A percentile compares a stretch with the other conserved stretches of the same genome.
These are phyloP conservation scores for Claviceps sp. DNA, from an alignment of 2,329 filamentous ascomycete species.

Conservation along the genomic window DNA sequence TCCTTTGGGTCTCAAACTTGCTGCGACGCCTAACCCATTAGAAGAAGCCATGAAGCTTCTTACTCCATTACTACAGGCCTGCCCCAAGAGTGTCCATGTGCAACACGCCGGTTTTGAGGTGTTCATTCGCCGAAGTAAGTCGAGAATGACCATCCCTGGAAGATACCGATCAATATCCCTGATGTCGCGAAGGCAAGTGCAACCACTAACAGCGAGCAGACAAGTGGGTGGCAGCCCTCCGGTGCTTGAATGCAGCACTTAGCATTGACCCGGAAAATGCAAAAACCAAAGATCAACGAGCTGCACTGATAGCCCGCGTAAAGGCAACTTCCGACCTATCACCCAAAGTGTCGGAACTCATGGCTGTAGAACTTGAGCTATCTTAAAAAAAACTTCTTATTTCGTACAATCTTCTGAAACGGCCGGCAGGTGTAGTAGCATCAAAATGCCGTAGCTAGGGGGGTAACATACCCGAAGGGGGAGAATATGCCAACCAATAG, in stretches of 20 bases:
- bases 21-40: conserved; percentile 69
- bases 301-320: conserved; percentile 53
- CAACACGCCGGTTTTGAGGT: conserved; percentile 87
- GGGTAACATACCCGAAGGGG: neutral
- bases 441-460: neutral
- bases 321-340: conserved; percentile 44
- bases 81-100: conserved; percentile 64
- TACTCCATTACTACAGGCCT: conserved; percentile 66
- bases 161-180: neutral
- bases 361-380: conserved; percentile 54
- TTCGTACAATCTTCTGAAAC: neutral
- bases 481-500: neutral
- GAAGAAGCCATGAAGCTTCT: conserved; percentile 82
- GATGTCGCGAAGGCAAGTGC: neutral
- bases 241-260: conserved; percentile 65
- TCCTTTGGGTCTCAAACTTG: conserved; percentile 67
- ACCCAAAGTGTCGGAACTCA: conserved; percentile 51
- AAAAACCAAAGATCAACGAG: conserved; percentile 60
- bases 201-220: conserved; percentile 32
- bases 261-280: conserved; percentile 56
- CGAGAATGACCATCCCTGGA: neutral
- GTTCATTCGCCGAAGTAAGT: conserved; percentile 68
- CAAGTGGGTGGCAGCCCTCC: conserved; percentile 78
- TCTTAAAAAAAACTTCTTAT: conserved; percentile 6
- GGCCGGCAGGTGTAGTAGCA: neutral